Evolutionary conservation across 305 asterid genomes (phyloP).

Genomic region (Nicotiana rustica): DNA sequence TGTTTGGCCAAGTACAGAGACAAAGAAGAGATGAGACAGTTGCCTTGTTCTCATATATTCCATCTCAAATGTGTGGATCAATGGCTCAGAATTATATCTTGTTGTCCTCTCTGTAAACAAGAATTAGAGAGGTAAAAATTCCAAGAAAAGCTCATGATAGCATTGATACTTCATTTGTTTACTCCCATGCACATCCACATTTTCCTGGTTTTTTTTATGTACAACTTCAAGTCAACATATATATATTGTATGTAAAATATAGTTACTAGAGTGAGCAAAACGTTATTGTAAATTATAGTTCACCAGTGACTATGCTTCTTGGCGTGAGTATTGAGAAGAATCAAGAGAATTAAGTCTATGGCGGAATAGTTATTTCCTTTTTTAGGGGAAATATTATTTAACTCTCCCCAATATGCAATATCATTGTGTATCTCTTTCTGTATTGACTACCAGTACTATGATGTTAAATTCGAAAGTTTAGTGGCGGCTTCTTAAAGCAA

Average conservation of each 20-base stretch:
- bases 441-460: neutral
- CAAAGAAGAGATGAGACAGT: constrained; percentile 78
- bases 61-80: constrained; percentile 94
- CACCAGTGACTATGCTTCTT: constrained; percentile 27
- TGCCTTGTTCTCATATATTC: constrained; percentile 83
- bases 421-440: neutral
- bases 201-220: neutral
- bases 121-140: constrained; percentile 59
- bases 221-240: neutral
- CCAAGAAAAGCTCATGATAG: neutral
- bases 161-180: neutral
- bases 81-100: constrained; percentile 87
- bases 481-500: neutral
- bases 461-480: neutral
- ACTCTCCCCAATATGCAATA: neutral
- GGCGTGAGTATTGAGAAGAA: neutral
- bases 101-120: constrained; percentile 68
- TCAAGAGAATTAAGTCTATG: neutral
- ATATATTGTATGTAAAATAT: neutral
- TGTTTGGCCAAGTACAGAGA: constrained; percentile 83
- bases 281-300: constrained; percentile 33
- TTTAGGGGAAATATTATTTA: neutral
- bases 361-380: neutral
- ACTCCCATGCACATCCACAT: neutral
- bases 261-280: constrained; percentile 29